These are phyloP conservation scores for Prunus dulcis DNA, from an alignment of 306 rosid genomes.

Conservation along the genomic window DNA sequence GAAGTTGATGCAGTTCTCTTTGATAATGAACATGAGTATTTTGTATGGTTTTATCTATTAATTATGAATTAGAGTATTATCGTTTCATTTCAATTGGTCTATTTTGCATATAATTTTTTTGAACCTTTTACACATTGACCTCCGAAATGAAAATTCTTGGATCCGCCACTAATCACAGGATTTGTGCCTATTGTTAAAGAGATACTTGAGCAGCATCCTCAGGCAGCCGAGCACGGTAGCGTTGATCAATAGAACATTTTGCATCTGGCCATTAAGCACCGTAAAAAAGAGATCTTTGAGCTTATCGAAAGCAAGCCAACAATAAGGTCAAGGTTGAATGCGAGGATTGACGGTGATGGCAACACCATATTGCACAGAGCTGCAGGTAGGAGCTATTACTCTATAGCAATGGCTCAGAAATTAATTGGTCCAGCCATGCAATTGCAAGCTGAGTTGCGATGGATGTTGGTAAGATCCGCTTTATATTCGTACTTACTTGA, in stretches of 20 bases:
- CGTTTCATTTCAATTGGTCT: no score
- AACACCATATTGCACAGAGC: slow-evolving; percentile 6
- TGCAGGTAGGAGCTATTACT: background rate
- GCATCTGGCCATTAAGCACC: slow-evolving; percentile 5
- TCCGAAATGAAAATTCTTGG: no score
- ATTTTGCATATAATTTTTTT: no score
- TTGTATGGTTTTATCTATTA: no score
- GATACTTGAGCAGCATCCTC: background rate
- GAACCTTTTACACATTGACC: no score
- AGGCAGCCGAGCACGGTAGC: background rate
- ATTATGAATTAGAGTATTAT: no score
- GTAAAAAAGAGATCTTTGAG: background rate
- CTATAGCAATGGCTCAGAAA: background rate
- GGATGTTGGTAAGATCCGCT: background rate
- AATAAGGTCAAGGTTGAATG: background rate
- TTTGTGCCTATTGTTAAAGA: slow-evolving; percentile 10
- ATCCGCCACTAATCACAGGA: background rate
- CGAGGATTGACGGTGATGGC: background rate
- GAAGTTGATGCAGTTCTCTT: no score
- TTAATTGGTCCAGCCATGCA: background rate
- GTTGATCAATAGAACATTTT: background rate
- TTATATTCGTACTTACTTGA: no score
- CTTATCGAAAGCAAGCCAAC: background rate
- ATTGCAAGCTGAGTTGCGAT: background rate
- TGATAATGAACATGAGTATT: no score